Conservation (phyloP, 176 grass and related monocot genomes). For the Elaeis guineensis region DNA sequence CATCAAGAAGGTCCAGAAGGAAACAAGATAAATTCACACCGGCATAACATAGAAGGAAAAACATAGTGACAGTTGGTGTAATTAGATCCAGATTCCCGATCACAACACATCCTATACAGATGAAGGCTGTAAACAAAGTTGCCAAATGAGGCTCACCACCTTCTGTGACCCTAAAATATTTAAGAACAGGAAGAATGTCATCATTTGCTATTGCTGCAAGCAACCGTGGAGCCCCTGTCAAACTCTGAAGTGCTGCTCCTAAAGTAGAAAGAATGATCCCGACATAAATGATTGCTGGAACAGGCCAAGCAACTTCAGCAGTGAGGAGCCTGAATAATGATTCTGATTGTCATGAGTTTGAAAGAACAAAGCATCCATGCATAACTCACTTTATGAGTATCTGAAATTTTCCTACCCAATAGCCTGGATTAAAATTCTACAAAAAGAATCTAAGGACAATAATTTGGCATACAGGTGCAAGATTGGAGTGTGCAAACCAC, state of each 20-base stretch:
- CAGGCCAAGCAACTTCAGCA: constrained; percentile 88
- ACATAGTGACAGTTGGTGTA: constrained; percentile 97
- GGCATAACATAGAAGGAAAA: constrained; percentile 92
- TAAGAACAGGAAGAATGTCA: constrained; percentile 89
- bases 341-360: constrained; percentile 4
- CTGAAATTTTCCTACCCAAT: too few relatives aligned
- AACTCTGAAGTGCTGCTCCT: constrained; percentile 88
- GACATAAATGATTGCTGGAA: constrained; percentile 86
- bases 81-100: constrained; percentile 95
- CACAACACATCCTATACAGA: constrained; percentile 82
- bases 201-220: constrained; percentile 97
- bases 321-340: constrained; percentile 69
- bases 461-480: too few relatives aligned
- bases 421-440: too few relatives aligned
- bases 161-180: constrained; percentile 92
- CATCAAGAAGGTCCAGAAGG: constrained; percentile 92
- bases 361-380: too few relatives aligned
- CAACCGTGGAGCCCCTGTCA: constrained; percentile 89
- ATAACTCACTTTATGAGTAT: too few relatives aligned
- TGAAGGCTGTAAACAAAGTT: constrained; percentile 86
- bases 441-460: too few relatives aligned
- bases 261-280: constrained; percentile 97
- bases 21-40: constrained; percentile 96
- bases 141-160: constrained; percentile 71
- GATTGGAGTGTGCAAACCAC: too few relatives aligned